phyloP scores from a whole-genome alignment of 2,329 filamentous ascomycete species.

The Beauveria pseudobassiana region DNA sequence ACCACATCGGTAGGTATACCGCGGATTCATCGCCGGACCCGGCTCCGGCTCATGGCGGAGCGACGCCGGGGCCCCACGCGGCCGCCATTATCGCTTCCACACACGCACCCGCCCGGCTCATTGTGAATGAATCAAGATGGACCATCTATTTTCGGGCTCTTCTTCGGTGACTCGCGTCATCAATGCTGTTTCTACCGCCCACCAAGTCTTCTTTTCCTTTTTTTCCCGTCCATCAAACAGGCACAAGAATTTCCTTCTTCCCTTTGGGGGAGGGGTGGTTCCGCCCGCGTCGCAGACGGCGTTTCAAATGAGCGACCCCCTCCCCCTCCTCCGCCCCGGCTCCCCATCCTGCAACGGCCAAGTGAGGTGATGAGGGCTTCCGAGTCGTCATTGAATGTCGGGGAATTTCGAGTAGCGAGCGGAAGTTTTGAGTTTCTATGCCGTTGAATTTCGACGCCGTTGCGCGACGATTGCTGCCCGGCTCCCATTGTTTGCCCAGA shows the following conservation, averaged over 20 bases:
- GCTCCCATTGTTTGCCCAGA: neutral
- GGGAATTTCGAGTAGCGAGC: no score
- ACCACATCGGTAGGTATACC: neutral
- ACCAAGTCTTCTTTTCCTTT: no score
- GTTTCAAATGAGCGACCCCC: neutral
- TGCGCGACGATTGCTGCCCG: neutral
- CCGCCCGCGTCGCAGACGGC: neutral
- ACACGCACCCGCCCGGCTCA: neutral
- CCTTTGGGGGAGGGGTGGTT: neutral
- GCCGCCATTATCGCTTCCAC: neutral
- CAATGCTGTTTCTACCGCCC: conserved; percentile 3
- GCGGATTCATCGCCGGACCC: neutral
- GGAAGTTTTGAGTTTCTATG: no score
- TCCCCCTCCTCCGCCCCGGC: neutral
- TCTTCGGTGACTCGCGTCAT: neutral
- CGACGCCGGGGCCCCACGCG: neutral
- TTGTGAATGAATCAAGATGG: no score
- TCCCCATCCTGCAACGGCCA: neutral
- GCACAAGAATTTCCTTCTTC: neutral
- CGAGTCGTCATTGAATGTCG: no score
- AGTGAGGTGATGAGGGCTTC: neutral
- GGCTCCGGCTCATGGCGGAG: neutral
- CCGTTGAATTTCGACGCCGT: no score
- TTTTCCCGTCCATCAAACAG: neutral
- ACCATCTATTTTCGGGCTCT: no score